Percentiles rank a stretch among this genome's conserved stretches.
Evolutionary conservation across 1,139 yeast genomes (phyloP).

Genomic region (Geotrichum carabidarum): DNA sequence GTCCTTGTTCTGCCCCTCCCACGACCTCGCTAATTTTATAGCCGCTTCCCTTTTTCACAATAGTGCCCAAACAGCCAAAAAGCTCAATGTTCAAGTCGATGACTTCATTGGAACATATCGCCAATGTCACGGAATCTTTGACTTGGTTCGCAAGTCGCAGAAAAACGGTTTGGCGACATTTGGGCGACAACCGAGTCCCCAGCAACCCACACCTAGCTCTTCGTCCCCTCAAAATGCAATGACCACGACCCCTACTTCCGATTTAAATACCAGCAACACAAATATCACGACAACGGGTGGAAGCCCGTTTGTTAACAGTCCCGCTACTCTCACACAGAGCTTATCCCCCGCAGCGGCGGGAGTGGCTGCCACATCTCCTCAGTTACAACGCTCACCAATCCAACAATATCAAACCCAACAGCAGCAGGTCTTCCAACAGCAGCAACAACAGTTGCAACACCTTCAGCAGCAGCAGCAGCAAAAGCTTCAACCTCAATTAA

Average conservation of each 20-base stretch:
- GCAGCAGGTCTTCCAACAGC: neutral
- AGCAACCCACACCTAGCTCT: constrained; percentile 7
- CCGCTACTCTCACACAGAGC: constrained; percentile 1
- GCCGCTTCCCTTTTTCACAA: constrained; percentile 18
- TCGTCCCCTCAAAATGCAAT: constrained; percentile 6
- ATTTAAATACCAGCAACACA: constrained; percentile 5
- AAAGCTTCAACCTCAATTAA: constrained; percentile 8
- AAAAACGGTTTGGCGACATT: constrained; percentile 5
- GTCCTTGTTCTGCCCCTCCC: neutral
- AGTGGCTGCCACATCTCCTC: constrained; percentile 7
- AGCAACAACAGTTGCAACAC: constrained; percentile 5
- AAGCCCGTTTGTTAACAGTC: constrained; percentile 11
- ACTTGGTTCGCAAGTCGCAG: constrained; percentile 11
- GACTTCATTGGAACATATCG: constrained; percentile 18
- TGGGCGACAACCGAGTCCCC: constrained; percentile 12
- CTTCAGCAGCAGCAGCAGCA: constrained; percentile 11
- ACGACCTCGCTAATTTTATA: neutral
- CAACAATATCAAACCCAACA: constrained; percentile 5
- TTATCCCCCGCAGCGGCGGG: constrained; percentile 4
- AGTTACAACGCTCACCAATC: constrained; percentile 8
- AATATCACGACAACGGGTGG: constrained; percentile 8
- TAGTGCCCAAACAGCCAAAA: constrained; percentile 18
- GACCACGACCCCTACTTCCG: constrained; percentile 9
- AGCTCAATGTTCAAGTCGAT: constrained; percentile 17
- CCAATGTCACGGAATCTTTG: constrained; percentile 12